phyloP scores from a whole-genome alignment of 192 early-diverging fungal genomes.

The Gonapodya sp. region DNA sequence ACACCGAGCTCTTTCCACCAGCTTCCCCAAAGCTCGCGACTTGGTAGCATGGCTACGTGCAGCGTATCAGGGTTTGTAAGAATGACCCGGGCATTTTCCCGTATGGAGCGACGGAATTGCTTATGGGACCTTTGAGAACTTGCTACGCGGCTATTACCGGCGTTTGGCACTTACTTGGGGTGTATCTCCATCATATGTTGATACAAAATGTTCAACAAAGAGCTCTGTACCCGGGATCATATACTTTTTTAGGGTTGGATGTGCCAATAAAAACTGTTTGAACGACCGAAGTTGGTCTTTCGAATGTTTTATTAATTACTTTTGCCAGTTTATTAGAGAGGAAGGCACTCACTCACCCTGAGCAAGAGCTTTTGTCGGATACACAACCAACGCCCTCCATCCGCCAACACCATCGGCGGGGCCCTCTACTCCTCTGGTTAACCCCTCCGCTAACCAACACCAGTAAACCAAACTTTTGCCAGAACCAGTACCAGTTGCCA shows the following conservation, averaged over 20 bases:
- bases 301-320: not conserved
- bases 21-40: constrained; percentile 14
- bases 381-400: not conserved
- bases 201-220: not conserved
- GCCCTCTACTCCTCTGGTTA: not conserved
- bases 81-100: constrained; percentile 43
- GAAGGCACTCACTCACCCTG: not conserved
- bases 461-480: constrained; percentile 1
- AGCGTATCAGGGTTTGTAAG: constrained; percentile 81
- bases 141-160: too few species aligned
- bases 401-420: too few species aligned
- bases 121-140: constrained; percentile 3
- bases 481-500: not conserved
- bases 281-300: not conserved
- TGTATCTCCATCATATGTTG: constrained; percentile 6
- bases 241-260: not conserved
- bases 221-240: not conserved
- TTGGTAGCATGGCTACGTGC: constrained; percentile 57
- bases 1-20: constrained; percentile 50
- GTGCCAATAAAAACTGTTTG: not conserved
- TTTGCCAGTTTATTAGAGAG: not conserved
- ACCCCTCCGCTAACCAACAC: not conserved
- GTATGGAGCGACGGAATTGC: constrained; percentile 31
- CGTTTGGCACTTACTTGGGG: not conserved
- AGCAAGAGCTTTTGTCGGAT: constrained; percentile 5